These are phyloP conservation scores for Penicillium brasilianum DNA, from an alignment of 2,329 filamentous ascomycete genomes.

Conservation along the genomic window DNA sequence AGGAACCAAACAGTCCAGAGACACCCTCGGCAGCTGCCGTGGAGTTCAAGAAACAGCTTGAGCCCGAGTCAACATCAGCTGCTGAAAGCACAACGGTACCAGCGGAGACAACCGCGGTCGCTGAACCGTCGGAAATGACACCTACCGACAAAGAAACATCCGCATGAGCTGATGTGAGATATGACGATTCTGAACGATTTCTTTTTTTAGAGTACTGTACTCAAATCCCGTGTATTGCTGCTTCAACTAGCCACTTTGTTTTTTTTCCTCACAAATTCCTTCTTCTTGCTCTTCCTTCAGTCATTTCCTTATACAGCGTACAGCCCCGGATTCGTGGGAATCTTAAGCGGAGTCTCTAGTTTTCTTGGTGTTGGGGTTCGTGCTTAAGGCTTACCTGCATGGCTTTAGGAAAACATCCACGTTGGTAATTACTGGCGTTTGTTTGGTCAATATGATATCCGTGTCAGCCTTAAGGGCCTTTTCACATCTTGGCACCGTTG, in stretches of 20 bases:
- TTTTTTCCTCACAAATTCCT: not conserved
- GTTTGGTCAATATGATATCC: slow-evolving; percentile 2
- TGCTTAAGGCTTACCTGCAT: not conserved
- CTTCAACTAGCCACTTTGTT: slow-evolving; percentile 1
- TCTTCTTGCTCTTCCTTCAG: not conserved
- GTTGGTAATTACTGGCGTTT: not conserved
- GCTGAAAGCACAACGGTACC: not conserved
- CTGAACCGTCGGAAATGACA: slow-evolving; percentile 7
- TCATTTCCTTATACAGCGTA: not conserved
- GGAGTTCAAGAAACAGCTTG: slow-evolving; percentile 15
- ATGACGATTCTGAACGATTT: not conserved
- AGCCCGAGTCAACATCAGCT: not conserved
- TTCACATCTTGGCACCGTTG: not conserved
- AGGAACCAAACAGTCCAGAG: slow-evolving; percentile 41
- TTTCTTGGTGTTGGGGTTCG: not conserved
- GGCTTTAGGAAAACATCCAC: not conserved
- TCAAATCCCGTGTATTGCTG: slow-evolving; percentile 9
- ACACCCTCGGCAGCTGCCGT: slow-evolving; percentile 17
- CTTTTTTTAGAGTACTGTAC: not conserved
- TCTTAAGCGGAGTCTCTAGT: not conserved
- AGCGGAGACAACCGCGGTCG: not conserved
- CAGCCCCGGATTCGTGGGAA: not conserved
- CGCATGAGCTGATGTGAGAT: slow-evolving; percentile 3
- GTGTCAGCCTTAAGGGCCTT: not conserved
- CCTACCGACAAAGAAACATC: slow-evolving; percentile 14